These are phyloP conservation scores for Bipolaris zeicola DNA, from an alignment of 2,329 filamentous ascomycete genomes.

Conservation along the genomic window DNA sequence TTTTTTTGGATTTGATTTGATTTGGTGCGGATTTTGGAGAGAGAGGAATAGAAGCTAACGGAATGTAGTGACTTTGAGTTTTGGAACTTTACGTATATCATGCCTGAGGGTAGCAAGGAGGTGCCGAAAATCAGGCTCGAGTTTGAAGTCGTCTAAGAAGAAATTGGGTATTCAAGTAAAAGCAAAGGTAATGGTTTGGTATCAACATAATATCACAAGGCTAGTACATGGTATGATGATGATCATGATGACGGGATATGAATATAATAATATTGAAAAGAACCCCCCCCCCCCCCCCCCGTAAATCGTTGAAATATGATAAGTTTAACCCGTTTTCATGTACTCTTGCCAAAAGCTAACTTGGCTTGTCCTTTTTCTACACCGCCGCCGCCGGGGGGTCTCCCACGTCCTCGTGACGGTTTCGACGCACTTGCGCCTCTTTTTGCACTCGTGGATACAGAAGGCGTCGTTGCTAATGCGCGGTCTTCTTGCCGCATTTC, in stretches of 20 bases:
- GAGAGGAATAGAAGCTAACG: not conserved
- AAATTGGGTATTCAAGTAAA: no score
- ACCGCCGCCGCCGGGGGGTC: slow-evolving; percentile 40
- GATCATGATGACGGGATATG: not conserved
- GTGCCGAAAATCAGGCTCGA: slow-evolving; percentile 33
- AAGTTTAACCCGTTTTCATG: slow-evolving; percentile 2
- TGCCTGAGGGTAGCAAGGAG: slow-evolving; percentile 35
- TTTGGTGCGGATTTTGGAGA: not conserved
- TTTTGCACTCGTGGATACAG: not conserved
- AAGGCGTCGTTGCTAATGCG: slow-evolving; percentile 11
- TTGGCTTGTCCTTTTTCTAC: slow-evolving; percentile 54
- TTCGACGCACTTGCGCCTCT: slow-evolving; percentile 23
- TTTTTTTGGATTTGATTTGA: no score
- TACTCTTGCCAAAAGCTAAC: slow-evolving; percentile 49
- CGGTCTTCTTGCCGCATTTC: slow-evolving; percentile 51
- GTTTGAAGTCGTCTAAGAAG: slow-evolving; percentile 20
- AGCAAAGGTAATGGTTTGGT: not conserved
- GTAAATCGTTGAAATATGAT: not conserved
- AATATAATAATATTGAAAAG: not conserved
- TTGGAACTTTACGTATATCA: slow-evolving; percentile 52
- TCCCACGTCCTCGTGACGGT: slow-evolving; percentile 41
- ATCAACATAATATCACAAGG: no score
- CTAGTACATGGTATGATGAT: no score
- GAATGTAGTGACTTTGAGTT: slow-evolving; percentile 45
- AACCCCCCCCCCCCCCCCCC: no score